Conservation (phyloP, 2,329 filamentous ascomycete genomes). For the Botrytis galanthina region DNA sequence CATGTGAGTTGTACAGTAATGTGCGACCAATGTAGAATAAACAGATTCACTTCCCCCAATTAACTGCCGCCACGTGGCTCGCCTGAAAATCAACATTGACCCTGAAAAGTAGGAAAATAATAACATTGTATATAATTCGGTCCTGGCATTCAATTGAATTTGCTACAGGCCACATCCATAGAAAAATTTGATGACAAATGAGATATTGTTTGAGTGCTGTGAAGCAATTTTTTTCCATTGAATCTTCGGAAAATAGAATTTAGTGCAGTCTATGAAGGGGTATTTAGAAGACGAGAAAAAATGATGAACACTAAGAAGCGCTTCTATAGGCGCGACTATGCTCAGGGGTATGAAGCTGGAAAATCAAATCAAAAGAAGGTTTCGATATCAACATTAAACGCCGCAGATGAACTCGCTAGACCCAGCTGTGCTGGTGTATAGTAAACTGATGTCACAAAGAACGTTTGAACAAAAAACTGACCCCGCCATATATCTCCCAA, state of each 20-base stretch:
- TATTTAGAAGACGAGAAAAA: conserved; percentile 32
- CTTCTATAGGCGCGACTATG: conserved; percentile 28
- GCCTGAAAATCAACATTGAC: neutral
- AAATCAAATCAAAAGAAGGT: conserved; percentile 29
- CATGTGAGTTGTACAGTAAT: conserved; percentile 2
- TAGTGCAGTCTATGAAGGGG: conserved; percentile 35
- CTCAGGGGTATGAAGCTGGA: conserved; percentile 31
- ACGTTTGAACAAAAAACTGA: conserved; percentile 28
- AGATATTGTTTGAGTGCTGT: conserved; percentile 19
- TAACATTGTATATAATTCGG: conserved; percentile 12
- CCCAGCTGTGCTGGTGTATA: conserved; percentile 21
- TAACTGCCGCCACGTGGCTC: conserved; percentile 12
- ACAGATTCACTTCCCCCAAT: conserved; percentile 12
- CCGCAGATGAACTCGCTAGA: conserved; percentile 24
- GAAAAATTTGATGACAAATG: conserved; percentile 20
- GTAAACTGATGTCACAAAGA: conserved; percentile 29
- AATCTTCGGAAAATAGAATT: conserved; percentile 21
- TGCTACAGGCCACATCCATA: conserved; percentile 16
- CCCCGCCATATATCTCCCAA: conserved; percentile 30
- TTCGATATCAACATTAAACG: conserved; percentile 26
- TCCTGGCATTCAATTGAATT: conserved; percentile 16
- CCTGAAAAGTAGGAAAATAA: conserved; percentile 12
- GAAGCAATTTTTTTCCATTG: conserved; percentile 18
- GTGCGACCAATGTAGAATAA: conserved; percentile 1
- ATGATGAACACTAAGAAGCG: conserved; percentile 27